These are phyloP conservation scores for Falciphora oryzae DNA, from an alignment of 2,329 filamentous ascomycete genomes.

Conservation along the genomic window DNA sequence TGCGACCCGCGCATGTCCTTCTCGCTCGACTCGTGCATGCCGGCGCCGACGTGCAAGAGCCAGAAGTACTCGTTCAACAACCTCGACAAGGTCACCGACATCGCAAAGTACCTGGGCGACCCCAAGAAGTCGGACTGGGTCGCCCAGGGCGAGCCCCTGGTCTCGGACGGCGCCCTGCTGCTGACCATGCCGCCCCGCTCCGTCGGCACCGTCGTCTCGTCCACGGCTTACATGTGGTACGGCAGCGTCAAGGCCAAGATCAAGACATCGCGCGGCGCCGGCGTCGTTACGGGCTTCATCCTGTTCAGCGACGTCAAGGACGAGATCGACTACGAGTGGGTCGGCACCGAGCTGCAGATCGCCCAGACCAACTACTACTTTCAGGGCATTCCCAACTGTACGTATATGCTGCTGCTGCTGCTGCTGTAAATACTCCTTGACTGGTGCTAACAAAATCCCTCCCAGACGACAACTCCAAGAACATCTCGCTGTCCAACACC, in stretches of 20 bases:
- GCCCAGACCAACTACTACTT: constrained; percentile 97
- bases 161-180: constrained; percentile 64
- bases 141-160: constrained; percentile 67
- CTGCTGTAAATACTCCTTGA: constrained; percentile 6
- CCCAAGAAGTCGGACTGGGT: constrained; percentile 80
- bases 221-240: constrained; percentile 92
- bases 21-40: constrained; percentile 76
- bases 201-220: constrained; percentile 79
- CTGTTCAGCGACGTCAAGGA: constrained; percentile 93
- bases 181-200: constrained; percentile 86
- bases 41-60: constrained; percentile 74
- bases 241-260: constrained; percentile 82
- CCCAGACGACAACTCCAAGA: constrained; percentile 67
- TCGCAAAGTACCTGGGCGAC: constrained; percentile 83
- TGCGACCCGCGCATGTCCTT: constrained; percentile 86
- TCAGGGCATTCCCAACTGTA: constrained; percentile 88
- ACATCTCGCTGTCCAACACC: constrained; percentile 65
- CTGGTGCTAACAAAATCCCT: constrained; percentile 15
- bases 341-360: constrained; percentile 69
- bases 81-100: constrained; percentile 63
- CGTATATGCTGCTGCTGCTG: constrained; percentile 28
- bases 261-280: constrained; percentile 75
- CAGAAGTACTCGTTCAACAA: constrained; percentile 68
- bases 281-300: constrained; percentile 97
- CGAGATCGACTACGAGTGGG: constrained; percentile 95